Base-by-base conservation (phyloP, 345 rosid genomes). In the Melastoma malabathricum region DNA sequence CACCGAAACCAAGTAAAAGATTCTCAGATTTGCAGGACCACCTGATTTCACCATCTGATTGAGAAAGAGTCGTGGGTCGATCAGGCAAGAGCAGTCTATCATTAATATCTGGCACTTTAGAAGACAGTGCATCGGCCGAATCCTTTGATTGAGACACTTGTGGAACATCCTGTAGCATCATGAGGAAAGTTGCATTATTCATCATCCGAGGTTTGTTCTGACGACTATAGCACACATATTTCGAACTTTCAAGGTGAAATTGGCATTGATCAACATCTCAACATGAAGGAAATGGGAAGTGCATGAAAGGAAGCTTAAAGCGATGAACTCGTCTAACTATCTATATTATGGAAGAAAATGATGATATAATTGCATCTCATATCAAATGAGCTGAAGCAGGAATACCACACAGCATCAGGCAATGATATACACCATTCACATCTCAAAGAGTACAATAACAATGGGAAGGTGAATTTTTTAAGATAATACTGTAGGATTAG, bases 1-100 rank as follows among this genome's bases (percentile, higher is more conserved):
- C 41, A 46, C 27, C 14, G 17, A 16, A 7, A 22, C 18, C 18
- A 29, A 27, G 25, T 5, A 18, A 23, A 23, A 39, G 43, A 15
- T 29, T 20, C 44, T 29, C 45, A 10, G 52, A 31, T 22, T 4
- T 18, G 47, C 6, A 19, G 27, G 5, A 34, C 12, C 41, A 89
- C 97, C 89, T 89, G 76, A 51, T 79, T 66, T 58, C 80, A 54
- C 60, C 56, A 58, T 64, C 67, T 17, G 62, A 64, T 27, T 74
- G 54, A 54, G 73, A 55, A 51, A 61, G 49, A 62, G 44, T 71
- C 58, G 55, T 74, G 27, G 71, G 66, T 47, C 68, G 59, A 57
- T 79, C 81, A 55, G 78, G 64, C 50, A 67, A 64, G 56, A 47
- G 59, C 63, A 65, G 72, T 69, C 62, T 64, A 56, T 67, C 62